These are phyloP conservation scores for Colletotrichum sp. DNA, from an alignment of 2,329 filamentous ascomycete species.

Conservation along the genomic window DNA sequence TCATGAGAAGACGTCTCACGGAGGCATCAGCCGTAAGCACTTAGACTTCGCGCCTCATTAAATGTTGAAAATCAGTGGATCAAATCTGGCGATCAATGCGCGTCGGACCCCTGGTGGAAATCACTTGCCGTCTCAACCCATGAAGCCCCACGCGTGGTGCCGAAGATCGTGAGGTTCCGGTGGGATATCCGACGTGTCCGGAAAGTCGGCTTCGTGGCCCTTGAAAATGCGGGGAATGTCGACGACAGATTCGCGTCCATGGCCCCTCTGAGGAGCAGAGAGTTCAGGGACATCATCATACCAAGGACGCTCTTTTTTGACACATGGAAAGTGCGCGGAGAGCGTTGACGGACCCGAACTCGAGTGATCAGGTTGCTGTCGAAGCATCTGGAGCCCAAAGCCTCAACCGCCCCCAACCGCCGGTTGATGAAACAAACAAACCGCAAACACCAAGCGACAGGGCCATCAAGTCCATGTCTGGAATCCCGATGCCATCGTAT, in stretches of 20 bases:
- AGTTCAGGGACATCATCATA: background rate
- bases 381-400: background rate
- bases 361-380: background rate
- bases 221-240: background rate
- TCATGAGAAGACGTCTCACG: background rate
- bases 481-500: background rate
- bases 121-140: background rate
- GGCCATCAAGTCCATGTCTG: background rate
- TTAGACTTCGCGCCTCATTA: background rate
- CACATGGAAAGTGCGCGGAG: background rate
- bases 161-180: background rate
- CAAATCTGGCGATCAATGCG: background rate
- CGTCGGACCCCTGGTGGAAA: background rate
- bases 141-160: background rate
- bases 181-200: background rate
- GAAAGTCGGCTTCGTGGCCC: background rate
- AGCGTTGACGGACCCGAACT: background rate
- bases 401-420: background rate
- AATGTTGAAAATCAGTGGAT: background rate
- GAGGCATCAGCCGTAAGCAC: background rate
- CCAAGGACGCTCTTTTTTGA: background rate
- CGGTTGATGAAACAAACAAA: background rate
- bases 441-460: background rate
- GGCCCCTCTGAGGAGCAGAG: background rate
- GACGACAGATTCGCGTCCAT: background rate